phyloP scores from a whole-genome alignment of 495 filamentous ascomycete species.

The Annulohypoxylon maeteangense region DNA sequence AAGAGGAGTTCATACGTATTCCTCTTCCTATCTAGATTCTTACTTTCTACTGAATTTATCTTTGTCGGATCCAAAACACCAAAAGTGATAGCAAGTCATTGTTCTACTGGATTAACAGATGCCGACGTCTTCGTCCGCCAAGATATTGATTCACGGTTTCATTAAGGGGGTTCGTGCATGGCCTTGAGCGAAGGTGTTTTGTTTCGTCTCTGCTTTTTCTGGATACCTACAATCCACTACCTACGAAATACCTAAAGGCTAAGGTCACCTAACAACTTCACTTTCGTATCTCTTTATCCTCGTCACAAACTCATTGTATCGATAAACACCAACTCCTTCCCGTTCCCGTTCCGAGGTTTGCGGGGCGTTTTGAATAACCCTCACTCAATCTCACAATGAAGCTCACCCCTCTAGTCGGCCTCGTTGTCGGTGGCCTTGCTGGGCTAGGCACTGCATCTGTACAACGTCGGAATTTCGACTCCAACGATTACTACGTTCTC shows the following conservation, averaged over 20 bases:
- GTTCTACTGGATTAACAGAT: conserved; percentile 19
- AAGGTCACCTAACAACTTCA: background rate
- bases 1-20: background rate
- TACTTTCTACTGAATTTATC: background rate
- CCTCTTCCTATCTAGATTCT: conserved; percentile 13
- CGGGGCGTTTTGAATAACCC: conserved; percentile 9
- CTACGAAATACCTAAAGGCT: conserved; percentile 2
- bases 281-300: background rate
- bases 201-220: conserved; percentile 9
- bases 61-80: conserved; percentile 9
- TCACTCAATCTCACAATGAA: conserved; percentile 54
- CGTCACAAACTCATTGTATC: conserved; percentile 1
- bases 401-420: conserved; percentile 54
- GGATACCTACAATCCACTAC: conserved; percentile 6
- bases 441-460: conserved; percentile 70
- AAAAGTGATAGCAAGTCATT: conserved; percentile 11
- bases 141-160: conserved; percentile 32
- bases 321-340: conserved; percentile 9
- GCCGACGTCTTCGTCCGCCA: conserved; percentile 17
- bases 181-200: conserved; percentile 35
- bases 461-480: conserved; percentile 67
- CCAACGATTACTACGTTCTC: conserved; percentile 90
- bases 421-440: conserved; percentile 54
- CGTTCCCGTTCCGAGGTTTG: background rate
- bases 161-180: conserved; percentile 37